These are phyloP conservation scores for Kickxella alabastrina DNA, from an alignment of 192 early-diverging fungal species.

Conservation along the genomic window DNA sequence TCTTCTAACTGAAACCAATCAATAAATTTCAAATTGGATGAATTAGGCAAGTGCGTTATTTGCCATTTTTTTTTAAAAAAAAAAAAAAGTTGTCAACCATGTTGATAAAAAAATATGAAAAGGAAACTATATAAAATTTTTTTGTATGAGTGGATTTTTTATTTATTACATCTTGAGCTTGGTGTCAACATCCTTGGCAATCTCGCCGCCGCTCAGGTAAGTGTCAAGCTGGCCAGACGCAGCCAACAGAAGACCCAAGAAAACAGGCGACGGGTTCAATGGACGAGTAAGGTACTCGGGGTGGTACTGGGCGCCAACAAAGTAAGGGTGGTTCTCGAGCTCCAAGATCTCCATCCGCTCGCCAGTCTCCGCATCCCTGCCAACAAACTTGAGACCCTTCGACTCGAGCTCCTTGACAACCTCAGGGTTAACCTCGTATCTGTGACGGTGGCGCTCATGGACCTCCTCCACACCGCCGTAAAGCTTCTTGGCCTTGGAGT, in stretches of 20 bases:
- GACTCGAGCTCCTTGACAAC: constrained; percentile 69
- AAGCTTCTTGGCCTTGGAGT: constrained; percentile 65
- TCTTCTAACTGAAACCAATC: no score
- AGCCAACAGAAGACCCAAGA: constrained; percentile 90
- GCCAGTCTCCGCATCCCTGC: constrained; percentile 83
- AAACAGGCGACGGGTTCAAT: constrained; percentile 84
- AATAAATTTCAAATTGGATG: constrained; percentile 1
- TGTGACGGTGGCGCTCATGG: constrained; percentile 93
- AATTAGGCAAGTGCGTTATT: neutral
- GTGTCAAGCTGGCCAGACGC: constrained; percentile 66
- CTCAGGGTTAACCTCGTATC: constrained; percentile 97
- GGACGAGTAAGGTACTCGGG: constrained; percentile 97
- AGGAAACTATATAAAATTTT: neutral
- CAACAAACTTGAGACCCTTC: constrained; percentile 84
- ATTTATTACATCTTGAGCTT: constrained; percentile 43
- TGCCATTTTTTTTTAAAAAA: neutral
- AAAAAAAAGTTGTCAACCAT: neutral
- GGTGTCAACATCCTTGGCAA: constrained; percentile 19
- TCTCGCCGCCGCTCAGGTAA: constrained; percentile 39
- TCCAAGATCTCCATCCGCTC: constrained; percentile 99
- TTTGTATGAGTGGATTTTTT: no score
- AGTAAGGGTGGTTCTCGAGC: constrained; percentile 85
- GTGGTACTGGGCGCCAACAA: constrained; percentile 93
- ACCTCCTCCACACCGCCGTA: constrained; percentile 58
- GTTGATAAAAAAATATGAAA: neutral